Evolutionary conservation across 2,329 filamentous ascomycete species (phyloP), one percentile per base, ranked within the genome.

Genomic region (Septoria petroselini): DNA sequence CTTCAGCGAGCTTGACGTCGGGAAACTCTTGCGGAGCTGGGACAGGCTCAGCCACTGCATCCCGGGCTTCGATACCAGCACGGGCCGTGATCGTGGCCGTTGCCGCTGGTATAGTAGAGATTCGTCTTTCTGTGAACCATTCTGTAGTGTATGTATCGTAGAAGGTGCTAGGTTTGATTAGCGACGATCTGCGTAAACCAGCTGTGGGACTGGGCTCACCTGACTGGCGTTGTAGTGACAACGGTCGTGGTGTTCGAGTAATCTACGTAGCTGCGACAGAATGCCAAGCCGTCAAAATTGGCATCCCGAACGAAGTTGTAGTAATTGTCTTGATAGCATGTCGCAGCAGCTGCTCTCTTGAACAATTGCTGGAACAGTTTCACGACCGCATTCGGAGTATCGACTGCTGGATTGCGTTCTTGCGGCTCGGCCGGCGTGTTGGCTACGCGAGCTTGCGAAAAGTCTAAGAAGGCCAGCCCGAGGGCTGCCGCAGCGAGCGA

Each of bases 141-240:
- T 54, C 41, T 7, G 63, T 67, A 4, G 59, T 58, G 44, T 40
- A 55, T 7, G 39, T 48, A 25, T 54, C 14, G 21, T 45, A 54
- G 19, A 41, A 35, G 15, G 53, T 63, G 51, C 59, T 63, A 17
- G 9, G 19, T 9, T 21, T 7, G 15, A 11, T 57, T 30, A 53
- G 45, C 31, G 48, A 19, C 4, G 35, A 12, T 15, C 5, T n/a
- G 4, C 5, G 21, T 19, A 9, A 7, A 9, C 17, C 19, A 19
- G 12, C 15, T 4, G 9, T 18, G 8, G 7, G 15, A 3, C 35
- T 19, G 17, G 4, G 4, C 61, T 50, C 55, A 66, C 66, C 55
- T 60, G 12, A 58, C 61, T 1, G 65, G 64, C 11, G 64, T 66
- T 35, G 53, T 58, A 8, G 65, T 58, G 1, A 56, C 58, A 3